Conservation (phyloP, 1,284 basidiomycete species). For the Bjerkandera adusta region DNA sequence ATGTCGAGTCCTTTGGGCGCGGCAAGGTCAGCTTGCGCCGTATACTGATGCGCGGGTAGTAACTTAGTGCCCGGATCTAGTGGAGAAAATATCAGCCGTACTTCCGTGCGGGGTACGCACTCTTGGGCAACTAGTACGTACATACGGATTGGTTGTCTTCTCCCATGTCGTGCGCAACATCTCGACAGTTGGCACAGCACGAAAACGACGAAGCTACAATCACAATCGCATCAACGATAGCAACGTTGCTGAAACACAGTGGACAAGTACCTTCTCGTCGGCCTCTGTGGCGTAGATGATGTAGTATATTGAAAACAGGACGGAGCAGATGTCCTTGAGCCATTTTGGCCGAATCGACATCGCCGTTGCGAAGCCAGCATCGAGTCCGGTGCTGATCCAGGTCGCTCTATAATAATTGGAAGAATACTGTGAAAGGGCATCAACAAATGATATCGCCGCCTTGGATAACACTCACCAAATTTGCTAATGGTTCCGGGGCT, state of each 20-base stretch:
- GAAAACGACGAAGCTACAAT: conserved; percentile 78
- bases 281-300: conserved; percentile 92
- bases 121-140: conserved; percentile 33
- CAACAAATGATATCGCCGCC: not conserved
- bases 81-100: conserved; percentile 4
- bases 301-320: conserved; percentile 89
- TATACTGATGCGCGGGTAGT: conserved; percentile 60
- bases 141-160: conserved; percentile 93
- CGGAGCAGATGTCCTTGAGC: conserved; percentile 83
- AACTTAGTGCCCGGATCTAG: conserved; percentile 58
- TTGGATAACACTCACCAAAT: conserved; percentile 54
- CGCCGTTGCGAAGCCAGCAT: conserved; percentile 95
- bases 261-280: conserved; percentile 83
- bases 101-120: not conserved
- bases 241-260: no score
- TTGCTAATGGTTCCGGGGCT: conserved; percentile 93
- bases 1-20: conserved; percentile 74
- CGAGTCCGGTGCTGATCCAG: conserved; percentile 92
- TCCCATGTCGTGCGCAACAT: conserved; percentile 97
- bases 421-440: conserved; percentile 63
- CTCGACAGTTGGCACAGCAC: conserved; percentile 93
- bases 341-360: conserved; percentile 93
- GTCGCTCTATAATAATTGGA: conserved; percentile 95
- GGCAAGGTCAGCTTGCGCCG: conserved; percentile 79
- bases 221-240: not conserved